Conservation (phyloP, 2,329 filamentous ascomycete species). For the Myrmaecium sp. region DNA sequence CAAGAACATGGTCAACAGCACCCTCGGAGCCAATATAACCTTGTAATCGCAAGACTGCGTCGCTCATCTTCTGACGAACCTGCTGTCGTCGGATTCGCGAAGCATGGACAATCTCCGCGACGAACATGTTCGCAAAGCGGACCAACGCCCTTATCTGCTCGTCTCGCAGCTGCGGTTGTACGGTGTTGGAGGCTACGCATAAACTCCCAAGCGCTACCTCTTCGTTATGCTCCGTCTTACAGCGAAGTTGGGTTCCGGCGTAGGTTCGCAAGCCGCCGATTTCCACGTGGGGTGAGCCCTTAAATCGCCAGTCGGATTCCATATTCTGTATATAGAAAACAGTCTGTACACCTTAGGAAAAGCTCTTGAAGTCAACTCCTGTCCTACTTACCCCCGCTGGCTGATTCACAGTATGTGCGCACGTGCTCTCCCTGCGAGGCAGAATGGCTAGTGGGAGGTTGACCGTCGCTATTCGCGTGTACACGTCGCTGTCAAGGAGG, state of each 20-base stretch:
- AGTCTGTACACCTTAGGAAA: slow-evolving; percentile 8
- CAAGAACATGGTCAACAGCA: slow-evolving; percentile 10
- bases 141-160: slow-evolving; percentile 19
- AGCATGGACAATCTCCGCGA: slow-evolving; percentile 25
- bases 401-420: slow-evolving; percentile 27
- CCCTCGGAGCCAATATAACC: too few relatives aligned
- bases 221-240: slow-evolving; percentile 24
- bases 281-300: slow-evolving; percentile 24
- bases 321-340: slow-evolving; percentile 27
- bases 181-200: slow-evolving; percentile 25
- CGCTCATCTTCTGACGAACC: slow-evolving; percentile 22
- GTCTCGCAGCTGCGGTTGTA: slow-evolving; percentile 13
- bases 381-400: slow-evolving; percentile 12
- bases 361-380: not conserved
- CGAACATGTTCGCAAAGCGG: slow-evolving; percentile 23
- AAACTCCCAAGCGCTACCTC: slow-evolving; percentile 25
- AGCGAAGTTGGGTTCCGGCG: slow-evolving; percentile 24
- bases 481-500: slow-evolving; percentile 26
- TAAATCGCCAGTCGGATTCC: slow-evolving; percentile 28
- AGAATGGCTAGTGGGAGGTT: slow-evolving; percentile 25
- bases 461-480: slow-evolving; percentile 25
- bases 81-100: slow-evolving; percentile 22
- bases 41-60: slow-evolving; percentile 11
- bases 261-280: slow-evolving; percentile 24
- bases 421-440: slow-evolving; percentile 28